Conservation (phyloP, 192 early-diverging fungal species). For the Coemansia sp. region DNA sequence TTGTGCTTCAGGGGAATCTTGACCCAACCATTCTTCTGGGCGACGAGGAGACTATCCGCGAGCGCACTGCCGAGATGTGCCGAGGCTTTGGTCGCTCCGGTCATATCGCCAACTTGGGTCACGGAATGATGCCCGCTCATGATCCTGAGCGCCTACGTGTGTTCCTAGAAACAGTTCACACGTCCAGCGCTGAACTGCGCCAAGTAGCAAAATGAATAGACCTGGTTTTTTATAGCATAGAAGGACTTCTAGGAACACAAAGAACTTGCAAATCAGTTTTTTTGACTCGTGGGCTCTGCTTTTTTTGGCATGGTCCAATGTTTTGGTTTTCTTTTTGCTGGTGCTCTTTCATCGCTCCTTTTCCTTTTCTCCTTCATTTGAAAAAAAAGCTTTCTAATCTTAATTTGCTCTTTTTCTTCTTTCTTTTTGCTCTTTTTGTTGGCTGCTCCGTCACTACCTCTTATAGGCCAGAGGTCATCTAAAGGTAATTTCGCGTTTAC, state of each 20-base stretch:
- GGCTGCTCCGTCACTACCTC: not conserved
- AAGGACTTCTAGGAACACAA: not conserved
- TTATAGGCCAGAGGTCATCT: not conserved
- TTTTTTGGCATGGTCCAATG: not conserved
- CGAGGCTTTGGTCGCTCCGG: slow-evolving; percentile 68
- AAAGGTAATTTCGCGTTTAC: slow-evolving; percentile 14
- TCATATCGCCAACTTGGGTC: slow-evolving; percentile 95
- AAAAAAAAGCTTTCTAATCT: not conserved
- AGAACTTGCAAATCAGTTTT: not conserved
- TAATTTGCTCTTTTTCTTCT: not conserved
- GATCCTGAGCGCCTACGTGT: slow-evolving; percentile 68
- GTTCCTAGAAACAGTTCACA: slow-evolving; percentile 69
- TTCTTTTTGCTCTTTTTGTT: not conserved
- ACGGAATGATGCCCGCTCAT: slow-evolving; percentile 89
- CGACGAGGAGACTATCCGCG: slow-evolving; percentile 67
- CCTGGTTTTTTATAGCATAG: not conserved
- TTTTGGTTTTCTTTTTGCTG: slow-evolving; percentile 1
- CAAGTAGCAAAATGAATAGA: slow-evolving; percentile 4
- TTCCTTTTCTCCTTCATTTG: slow-evolving; percentile 5
- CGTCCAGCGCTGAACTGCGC: slow-evolving; percentile 39
- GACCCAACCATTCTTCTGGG: slow-evolving; percentile 86
- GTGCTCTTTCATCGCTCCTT: not conserved
- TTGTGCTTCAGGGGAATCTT: slow-evolving; percentile 89
- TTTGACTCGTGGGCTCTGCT: not conserved
- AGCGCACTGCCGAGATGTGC: slow-evolving; percentile 76